Conservation (phyloP, 2,329 filamentous ascomycete genomes). For the Emergomyces pasteurianus region DNA sequence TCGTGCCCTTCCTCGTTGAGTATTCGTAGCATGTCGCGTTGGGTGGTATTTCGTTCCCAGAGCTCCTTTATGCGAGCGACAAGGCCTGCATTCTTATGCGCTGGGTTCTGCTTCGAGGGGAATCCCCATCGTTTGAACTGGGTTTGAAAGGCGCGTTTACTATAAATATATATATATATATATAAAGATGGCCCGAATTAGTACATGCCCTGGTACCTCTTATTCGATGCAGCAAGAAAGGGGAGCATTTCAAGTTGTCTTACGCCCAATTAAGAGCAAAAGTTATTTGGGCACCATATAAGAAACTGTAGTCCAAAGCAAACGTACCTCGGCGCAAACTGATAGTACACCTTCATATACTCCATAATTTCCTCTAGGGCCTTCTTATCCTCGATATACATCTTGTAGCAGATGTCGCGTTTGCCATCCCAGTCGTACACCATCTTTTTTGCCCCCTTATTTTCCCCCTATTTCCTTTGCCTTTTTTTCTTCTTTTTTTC, state of each 20-base stretch:
- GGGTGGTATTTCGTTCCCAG: conserved; percentile 62
- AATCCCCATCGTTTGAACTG: conserved; percentile 73
- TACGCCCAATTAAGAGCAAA: background rate
- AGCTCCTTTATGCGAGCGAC: conserved; percentile 60
- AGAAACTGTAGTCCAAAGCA: background rate
- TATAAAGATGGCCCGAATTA: background rate
- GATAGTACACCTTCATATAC: conserved; percentile 52
- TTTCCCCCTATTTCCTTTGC: background rate
- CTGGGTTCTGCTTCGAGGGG: conserved; percentile 59
- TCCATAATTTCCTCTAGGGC: conserved; percentile 63
- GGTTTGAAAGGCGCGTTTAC: conserved; percentile 64
- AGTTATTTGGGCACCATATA: background rate
- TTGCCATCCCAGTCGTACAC: conserved; percentile 58
- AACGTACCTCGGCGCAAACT: conserved; percentile 58
- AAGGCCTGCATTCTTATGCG: conserved; percentile 56
- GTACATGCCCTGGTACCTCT: background rate
- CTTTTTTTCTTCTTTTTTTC: background rate
- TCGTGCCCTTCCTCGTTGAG: conserved; percentile 61
- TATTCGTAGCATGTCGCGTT: conserved; percentile 60
- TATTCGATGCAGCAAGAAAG: no score
- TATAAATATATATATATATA: conserved; percentile 23
- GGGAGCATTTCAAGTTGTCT: background rate
- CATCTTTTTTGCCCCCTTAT: conserved; percentile 17
- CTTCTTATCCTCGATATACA: conserved; percentile 67
- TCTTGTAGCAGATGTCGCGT: conserved; percentile 51